Percentiles rank a stretch among this genome's conserved stretches.
Conservation (phyloP, 345 rosid species). For the Gossypioides kirkii region DNA sequence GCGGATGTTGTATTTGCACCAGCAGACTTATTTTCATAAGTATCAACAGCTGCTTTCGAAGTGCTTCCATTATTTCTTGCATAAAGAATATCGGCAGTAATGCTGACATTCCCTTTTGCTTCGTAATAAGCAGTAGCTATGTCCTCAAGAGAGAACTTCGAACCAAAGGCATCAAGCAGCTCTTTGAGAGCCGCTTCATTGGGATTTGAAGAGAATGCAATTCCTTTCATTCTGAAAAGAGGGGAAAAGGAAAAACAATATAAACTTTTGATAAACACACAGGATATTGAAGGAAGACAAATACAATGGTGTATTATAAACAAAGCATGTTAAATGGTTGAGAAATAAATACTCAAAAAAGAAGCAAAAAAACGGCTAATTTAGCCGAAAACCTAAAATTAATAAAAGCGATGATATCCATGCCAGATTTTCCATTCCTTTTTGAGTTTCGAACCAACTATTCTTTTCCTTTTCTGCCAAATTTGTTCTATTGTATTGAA, state of each 20-base stretch:
- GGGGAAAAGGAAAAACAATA: not conserved
- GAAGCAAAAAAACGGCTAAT: not conserved
- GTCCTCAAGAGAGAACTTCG: conserved; percentile 43
- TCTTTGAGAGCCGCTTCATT: conserved; percentile 22
- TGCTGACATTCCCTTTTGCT: conserved; percentile 28
- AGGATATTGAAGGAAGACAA: not conserved
- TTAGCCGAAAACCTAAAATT: not conserved
- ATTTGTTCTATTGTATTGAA: not conserved
- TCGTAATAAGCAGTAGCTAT: conserved; percentile 39
- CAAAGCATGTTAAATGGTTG: not conserved
- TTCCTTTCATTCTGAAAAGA: conserved; percentile 20
- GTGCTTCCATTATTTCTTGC: conserved; percentile 20
- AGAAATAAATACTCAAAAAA: not conserved
- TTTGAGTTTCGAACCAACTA: not conserved
- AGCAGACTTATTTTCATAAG: conserved; percentile 7
- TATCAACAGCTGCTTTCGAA: not conserved
- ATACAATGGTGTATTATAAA: conserved; percentile 1
- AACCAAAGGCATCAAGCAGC: conserved; percentile 43
- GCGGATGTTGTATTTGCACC: conserved; percentile 4
- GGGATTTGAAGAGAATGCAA: conserved; percentile 24
- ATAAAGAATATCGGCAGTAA: conserved; percentile 42
- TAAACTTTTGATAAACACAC: not conserved
- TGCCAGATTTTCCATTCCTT: not conserved
- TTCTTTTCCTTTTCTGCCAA: not conserved
- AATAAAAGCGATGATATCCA: not conserved